These are phyloP conservation scores for Scenedesmus sp. DNA, from an alignment of 163 green algal species.

Conservation along the genomic window DNA sequence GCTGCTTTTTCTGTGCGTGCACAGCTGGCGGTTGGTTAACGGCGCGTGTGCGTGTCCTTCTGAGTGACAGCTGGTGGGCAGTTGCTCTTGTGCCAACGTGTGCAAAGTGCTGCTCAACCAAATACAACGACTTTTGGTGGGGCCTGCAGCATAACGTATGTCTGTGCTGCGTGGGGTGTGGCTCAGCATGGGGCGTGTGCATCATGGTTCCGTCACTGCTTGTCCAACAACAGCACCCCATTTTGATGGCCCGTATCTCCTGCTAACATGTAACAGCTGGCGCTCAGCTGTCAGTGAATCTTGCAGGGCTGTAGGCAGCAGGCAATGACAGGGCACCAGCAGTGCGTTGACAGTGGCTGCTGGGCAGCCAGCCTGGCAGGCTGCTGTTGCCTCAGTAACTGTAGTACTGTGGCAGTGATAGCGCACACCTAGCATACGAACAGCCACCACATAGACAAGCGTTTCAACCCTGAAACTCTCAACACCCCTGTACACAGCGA, in stretches of 20 bases:
- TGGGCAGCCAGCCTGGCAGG: neutral
- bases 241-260: neutral
- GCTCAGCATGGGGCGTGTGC: neutral
- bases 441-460: too few relatives aligned
- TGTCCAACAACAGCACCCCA: neutral
- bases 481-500: too few relatives aligned
- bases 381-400: neutral
- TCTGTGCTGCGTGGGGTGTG: neutral
- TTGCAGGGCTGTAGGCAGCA: neutral
- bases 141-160: neutral
- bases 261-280: neutral
- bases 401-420: too few relatives aligned
- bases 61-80: neutral
- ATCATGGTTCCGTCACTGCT: neutral
- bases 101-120: neutral
- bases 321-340: neutral
- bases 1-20: neutral
- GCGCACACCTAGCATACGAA: too few relatives aligned
- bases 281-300: neutral
- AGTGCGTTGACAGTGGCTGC: neutral
- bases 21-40: neutral
- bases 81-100: neutral
- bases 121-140: neutral
- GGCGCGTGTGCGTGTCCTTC: neutral
- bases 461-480: too few relatives aligned